A percentile compares a stretch with the other conserved stretches of the same genome.
Conservation (phyloP, 495 filamentous ascomycete genomes). For the Neurospora hispaniola region DNA sequence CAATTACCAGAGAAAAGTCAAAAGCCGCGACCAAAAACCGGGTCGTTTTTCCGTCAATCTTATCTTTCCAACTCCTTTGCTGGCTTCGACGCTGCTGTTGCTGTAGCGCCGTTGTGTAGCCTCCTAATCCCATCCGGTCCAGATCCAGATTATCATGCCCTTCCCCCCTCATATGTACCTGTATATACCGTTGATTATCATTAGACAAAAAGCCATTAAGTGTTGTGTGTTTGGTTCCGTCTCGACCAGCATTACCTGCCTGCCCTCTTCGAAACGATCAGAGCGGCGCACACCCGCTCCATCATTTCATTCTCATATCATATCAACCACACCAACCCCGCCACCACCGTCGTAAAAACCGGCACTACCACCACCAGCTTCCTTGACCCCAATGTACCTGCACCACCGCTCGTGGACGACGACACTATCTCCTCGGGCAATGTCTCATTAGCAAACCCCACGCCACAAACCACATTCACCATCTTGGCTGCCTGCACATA, state of each 20-base stretch:
- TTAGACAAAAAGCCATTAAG: neutral
- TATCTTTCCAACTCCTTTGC: neutral
- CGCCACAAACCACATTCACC: constrained; percentile 56
- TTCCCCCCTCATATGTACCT: neutral
- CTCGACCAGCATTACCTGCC: no score
- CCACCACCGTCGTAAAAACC: neutral
- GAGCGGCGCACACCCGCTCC: no score
- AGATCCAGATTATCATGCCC: neutral
- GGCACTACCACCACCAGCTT: neutral
- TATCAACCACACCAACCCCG: neutral
- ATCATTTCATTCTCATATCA: neutral
- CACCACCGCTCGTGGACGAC: neutral
- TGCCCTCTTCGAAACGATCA: no score
- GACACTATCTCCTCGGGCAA: constrained; percentile 33
- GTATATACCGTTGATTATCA: neutral
- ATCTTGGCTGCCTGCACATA: constrained; percentile 55
- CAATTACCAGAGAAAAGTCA: neutral
- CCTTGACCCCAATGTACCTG: neutral
- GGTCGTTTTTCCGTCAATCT: neutral
- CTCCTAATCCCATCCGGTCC: neutral
- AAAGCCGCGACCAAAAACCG: neutral
- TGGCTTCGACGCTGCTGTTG: neutral
- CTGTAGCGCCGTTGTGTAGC: neutral
- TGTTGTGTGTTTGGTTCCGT: neutral
- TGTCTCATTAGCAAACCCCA: constrained; percentile 48